Evolutionary conservation across 139 green algal species (phyloP), one percentile per base, ranked within the genome.

Genomic region (Tetradesmus obliquus): DNA sequence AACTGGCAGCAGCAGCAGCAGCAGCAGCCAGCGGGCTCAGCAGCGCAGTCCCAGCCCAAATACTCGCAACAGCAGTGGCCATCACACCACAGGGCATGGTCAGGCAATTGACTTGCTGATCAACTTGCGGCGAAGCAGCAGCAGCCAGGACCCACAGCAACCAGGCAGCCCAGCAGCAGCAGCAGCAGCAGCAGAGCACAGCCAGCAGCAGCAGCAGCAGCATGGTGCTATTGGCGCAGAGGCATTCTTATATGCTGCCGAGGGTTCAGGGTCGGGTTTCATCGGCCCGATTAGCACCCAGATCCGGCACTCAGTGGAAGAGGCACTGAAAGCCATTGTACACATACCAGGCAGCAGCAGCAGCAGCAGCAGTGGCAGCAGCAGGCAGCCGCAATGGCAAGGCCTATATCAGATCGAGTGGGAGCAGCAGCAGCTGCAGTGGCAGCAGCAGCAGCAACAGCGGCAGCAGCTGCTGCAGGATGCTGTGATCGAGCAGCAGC

Each of bases 381-480:
- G 85, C 60, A 60, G 5, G 62, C n/a, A 13, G 19, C 32, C 51
- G 85, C 53, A 51, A 12, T 24, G 24, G 74, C 74, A 82, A 55
- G 74, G 74, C 74, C n/a, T 53, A 15, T 60, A 32, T 5, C 82
- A 88, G 10, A 19, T 32, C 55, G 45, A 88, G 57, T 60, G 55
- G 54, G 17, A 87, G 54, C 22, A 81, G 22, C 84, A 89, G n/a
- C n/a, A 89, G 84, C 88, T 81, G 88, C 76, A 81, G 87, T 13
- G 20, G 55, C 55, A 83, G 71, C 53, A 82, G 83, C 55, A 53
- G 84, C 69, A 72, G n/a, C 22, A 62, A 60, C 57, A 72, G 19
- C 62, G 32, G 79, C 79, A n/a, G 60, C 60, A 71, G 81, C 81
- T 13, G 81, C 8, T 60, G 81, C n/a, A 69, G 19, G 51, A 57